These are phyloP conservation scores for Skeletonema potamos DNA, from an alignment of 108 stramenopile genomes.

Conservation along the genomic window DNA sequence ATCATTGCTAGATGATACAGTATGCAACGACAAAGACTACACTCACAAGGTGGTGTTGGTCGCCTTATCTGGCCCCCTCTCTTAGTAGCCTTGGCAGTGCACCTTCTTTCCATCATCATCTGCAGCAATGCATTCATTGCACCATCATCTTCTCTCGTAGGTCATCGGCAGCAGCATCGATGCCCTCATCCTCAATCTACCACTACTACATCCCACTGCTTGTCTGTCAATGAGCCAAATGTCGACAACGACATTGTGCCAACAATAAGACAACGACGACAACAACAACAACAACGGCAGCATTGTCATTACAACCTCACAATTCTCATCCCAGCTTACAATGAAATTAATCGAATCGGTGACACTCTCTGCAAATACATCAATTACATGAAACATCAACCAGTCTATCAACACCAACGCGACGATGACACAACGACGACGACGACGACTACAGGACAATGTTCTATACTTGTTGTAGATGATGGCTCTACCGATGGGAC, in stretches of 20 bases:
- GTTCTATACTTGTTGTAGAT: constrained; percentile 54
- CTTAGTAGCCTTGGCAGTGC: not conserved
- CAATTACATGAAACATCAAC: constrained; percentile 33
- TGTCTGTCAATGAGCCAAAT: not conserved
- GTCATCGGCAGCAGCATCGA: not conserved
- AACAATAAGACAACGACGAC: not conserved
- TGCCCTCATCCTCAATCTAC: not conserved
- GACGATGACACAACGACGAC: not conserved
- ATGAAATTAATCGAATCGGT: constrained; percentile 72
- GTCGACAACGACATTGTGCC: not conserved
- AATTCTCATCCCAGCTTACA: constrained; percentile 78
- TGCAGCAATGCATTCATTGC: not conserved
- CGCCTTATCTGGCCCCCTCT: no score
- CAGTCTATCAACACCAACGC: not conserved
- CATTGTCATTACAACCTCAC: constrained; percentile 52
- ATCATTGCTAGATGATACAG: no score
- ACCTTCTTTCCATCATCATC: no score
- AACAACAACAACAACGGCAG: no score
- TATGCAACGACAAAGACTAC: no score
- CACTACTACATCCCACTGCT: no score
- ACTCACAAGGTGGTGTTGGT: no score
- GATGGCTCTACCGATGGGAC: constrained; percentile 82
- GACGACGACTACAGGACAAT: constrained; percentile 2
- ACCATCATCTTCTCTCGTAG: not conserved
- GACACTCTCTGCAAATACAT: constrained; percentile 55